phyloP scores from a whole-genome alignment of 2,329 filamentous ascomycete species.

The Ascochyta rabiei region DNA sequence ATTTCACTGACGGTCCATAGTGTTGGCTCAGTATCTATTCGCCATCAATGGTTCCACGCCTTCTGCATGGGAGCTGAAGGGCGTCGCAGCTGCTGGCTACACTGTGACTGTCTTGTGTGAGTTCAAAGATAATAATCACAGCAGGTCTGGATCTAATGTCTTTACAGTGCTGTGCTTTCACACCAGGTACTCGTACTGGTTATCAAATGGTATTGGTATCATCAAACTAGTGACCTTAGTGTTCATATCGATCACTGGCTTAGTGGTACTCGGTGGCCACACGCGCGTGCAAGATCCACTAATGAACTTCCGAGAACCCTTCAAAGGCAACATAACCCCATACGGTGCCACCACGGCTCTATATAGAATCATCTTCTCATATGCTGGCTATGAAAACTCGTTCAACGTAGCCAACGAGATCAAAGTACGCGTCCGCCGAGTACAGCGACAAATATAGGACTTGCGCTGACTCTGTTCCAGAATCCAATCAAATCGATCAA shows the following conservation, averaged over 20 bases:
- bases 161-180: slow-evolving; percentile 55
- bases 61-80: slow-evolving; percentile 69
- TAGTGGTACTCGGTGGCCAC: slow-evolving; percentile 67
- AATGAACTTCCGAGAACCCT: slow-evolving; percentile 62
- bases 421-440: slow-evolving; percentile 36
- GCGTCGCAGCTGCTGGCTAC: slow-evolving; percentile 69
- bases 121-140: slow-evolving; percentile 25
- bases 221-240: slow-evolving; percentile 66
- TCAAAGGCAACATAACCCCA: slow-evolving; percentile 55
- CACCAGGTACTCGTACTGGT: slow-evolving; percentile 63
- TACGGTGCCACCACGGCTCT: slow-evolving; percentile 64
- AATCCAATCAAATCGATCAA: slow-evolving; percentile 63
- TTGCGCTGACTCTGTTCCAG: background rate
- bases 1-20: slow-evolving; percentile 36
- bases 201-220: slow-evolving; percentile 63
- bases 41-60: slow-evolving; percentile 59
- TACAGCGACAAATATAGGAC: background rate
- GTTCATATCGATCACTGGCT: slow-evolving; percentile 58
- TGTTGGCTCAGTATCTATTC: slow-evolving; percentile 68
- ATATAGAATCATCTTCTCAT: slow-evolving; percentile 65
- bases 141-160: background rate
- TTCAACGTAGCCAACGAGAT: slow-evolving; percentile 69
- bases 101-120: slow-evolving; percentile 62
- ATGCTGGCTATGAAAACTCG: slow-evolving; percentile 63
- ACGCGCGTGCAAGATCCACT: slow-evolving; percentile 57